Evolutionary conservation across 163 green algal genomes (phyloP).

Genomic region (Volvox carteri): DNA sequence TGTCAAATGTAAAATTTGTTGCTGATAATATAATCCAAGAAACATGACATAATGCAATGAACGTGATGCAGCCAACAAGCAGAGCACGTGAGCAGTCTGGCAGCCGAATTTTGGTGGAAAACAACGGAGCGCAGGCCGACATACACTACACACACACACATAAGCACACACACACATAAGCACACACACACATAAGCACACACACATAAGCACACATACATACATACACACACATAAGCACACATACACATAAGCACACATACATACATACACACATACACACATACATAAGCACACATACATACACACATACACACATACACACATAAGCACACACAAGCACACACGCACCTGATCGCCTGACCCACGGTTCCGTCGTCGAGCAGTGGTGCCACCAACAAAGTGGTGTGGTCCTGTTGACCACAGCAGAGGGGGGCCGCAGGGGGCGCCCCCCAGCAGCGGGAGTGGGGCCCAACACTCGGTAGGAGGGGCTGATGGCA

Average conservation of each 20-base stretch:
- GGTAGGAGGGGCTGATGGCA: too few species aligned
- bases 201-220: background rate
- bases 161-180: background rate
- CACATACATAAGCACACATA: too few species aligned
- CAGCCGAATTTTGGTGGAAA: too few species aligned
- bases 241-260: background rate
- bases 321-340: background rate
- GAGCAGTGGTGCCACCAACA: constrained; percentile 73
- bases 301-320: background rate
- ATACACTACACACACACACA: background rate
- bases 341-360: constrained; percentile 24
- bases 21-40: too few species aligned
- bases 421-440: too few species aligned
- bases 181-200: constrained; percentile 21
- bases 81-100: too few species aligned
- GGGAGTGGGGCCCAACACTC: too few species aligned
- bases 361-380: constrained; percentile 31
- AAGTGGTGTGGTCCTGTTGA: constrained; percentile 70
- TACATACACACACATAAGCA: background rate
- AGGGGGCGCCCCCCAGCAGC: too few species aligned
- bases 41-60: too few species aligned
- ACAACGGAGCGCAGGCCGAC: too few species aligned
- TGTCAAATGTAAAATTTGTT: too few species aligned
- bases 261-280: background rate
- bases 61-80: too few species aligned